Evolutionary conservation across 495 filamentous ascomycete species (phyloP), one percentile per base, ranked within the genome.

Genomic region (Neurospora pannonica): DNA sequence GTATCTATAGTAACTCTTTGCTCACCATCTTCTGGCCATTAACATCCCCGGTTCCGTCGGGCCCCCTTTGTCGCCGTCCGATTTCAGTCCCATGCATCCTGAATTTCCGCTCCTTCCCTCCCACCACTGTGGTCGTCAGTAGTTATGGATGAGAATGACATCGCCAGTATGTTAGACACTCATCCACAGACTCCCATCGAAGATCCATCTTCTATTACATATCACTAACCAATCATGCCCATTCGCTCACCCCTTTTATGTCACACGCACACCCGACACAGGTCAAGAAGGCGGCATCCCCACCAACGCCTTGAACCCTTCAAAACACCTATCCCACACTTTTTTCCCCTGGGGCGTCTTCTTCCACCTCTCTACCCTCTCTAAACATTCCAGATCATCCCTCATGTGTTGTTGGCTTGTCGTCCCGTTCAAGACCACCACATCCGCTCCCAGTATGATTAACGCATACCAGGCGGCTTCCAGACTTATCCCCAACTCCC

Each of bases 351-450:
- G 73, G 11, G 85, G 81, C 21, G 77, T 82, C 75, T 80, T 80
- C 28, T 83, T 83, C 76, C 88, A 89, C 70, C 74, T 75, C 73
- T 85, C 82, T 42, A 93, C 82, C 43, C 76, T 81, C 72, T 82
- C 81, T n/a, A 87, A 75, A 4, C 86, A 87, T 54, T 86, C 85
- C 74, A 94, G 77, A 80, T 95, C 92, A 46, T 84, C 86, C 74
- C 78, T 82, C 93, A 95, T 95, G 43, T 87, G 88, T 71, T 76
- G 83, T 75, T 83, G 78, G 42, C 87, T 88, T 37, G 85, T 92
- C 6, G 92, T 95, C 37, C 93, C 93, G 79, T 94, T 89, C 76
- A 95, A 79, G 38, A 94, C 83, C 3, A 86, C 83, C 15, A 90
- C 85, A 11, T 83, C 83, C 34, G 80, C 83, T n/a, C 92, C 82